Evolutionary conservation across 495 filamentous ascomycete species (phyloP), one percentile per base, ranked within the genome.

Genomic region (Rusavskia elegans): DNA sequence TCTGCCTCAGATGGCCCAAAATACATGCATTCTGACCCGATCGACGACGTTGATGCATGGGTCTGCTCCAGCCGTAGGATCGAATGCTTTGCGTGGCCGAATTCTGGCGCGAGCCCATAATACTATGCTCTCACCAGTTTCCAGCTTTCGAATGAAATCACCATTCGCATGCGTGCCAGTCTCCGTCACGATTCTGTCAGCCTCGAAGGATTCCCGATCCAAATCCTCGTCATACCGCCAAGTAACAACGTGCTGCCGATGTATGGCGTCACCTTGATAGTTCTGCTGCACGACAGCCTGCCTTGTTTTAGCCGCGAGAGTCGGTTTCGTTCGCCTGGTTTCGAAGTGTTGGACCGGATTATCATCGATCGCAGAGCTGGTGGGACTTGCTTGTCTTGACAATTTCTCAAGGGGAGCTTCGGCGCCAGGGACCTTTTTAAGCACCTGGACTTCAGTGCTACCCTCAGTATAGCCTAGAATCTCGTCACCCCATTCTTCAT

Each of bases 1-100:
- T 6, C 4, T 27, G 19, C 9, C 0, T 52, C 50, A 52, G 17
- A 52, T 27, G 63, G 59, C 50, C 50, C 50, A 52, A 46, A 52
- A 52, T 0, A 52, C 50, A 45, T 52, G 50, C 21, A 52, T 37
- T 21, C 25, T 45, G 39, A 52, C 50, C 50, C 50, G 38, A 36
- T 52, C 50, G 14, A 52, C 50, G 1, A 52, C 50, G 44, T 52
- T 52, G 20, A 41, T 35, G 19, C 50, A 52, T n/a, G 50, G 27
- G 29, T 45, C 48, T 35, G 8, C 17, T 6, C 25, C 27, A 17
- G 5, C 32, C 14, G 17, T 10, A 7, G 8, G 13, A 13, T 39
- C 19, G 17, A 25, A 11, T 5, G 14, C 5, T 19, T 16, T 23
- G 13, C 29, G 10, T 39, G 39, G 3, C 10, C 16, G 41, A 14